Conservation (phyloP, 495 filamentous ascomycete species). For the Tuber indicum region DNA sequence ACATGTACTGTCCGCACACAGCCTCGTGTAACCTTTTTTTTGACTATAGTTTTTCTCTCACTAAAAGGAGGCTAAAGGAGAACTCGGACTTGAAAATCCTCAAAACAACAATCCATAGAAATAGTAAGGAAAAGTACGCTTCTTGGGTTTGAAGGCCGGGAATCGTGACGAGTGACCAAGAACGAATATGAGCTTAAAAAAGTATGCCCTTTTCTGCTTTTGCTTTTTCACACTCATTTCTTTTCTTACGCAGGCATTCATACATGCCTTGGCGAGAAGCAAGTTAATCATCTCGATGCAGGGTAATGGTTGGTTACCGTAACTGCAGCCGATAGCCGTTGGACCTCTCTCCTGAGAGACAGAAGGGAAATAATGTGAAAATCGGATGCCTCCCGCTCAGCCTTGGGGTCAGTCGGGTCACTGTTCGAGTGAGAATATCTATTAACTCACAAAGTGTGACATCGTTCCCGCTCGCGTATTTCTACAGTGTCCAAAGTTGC, state of each 20-base stretch:
- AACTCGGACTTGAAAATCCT: conserved; percentile 9
- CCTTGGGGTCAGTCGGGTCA: conserved; percentile 33
- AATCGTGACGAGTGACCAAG: conserved; percentile 15
- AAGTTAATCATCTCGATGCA: conserved; percentile 1
- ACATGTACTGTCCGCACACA: conserved; percentile 27
- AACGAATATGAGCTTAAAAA: neutral
- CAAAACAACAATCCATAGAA: conserved; percentile 1
- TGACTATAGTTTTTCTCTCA: conserved; percentile 18
- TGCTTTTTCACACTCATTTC: conserved; percentile 29
- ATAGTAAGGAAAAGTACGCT: conserved; percentile 26
- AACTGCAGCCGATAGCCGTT: conserved; percentile 32
- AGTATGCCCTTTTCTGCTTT: conserved; percentile 31
- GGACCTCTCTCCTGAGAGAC: conserved; percentile 16
- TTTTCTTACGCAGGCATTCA: conserved; percentile 18
- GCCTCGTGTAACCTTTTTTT: conserved; percentile 30
- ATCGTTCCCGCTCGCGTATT: conserved; percentile 18
- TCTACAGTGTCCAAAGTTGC: conserved; percentile 12
- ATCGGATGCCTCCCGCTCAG: conserved; percentile 30
- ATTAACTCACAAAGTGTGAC: conserved; percentile 19
- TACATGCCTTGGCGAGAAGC: conserved; percentile 19
- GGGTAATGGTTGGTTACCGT: conserved; percentile 9
- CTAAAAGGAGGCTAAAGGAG: conserved; percentile 21
- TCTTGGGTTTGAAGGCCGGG: conserved; percentile 16
- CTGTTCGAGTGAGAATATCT: conserved; percentile 17
- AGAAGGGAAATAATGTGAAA: conserved; percentile 18